Percentiles rank a stretch among this genome's conserved stretches.
Conservation (phyloP, 2,329 filamentous ascomycete genomes). For the Aspergillus neotritici region DNA sequence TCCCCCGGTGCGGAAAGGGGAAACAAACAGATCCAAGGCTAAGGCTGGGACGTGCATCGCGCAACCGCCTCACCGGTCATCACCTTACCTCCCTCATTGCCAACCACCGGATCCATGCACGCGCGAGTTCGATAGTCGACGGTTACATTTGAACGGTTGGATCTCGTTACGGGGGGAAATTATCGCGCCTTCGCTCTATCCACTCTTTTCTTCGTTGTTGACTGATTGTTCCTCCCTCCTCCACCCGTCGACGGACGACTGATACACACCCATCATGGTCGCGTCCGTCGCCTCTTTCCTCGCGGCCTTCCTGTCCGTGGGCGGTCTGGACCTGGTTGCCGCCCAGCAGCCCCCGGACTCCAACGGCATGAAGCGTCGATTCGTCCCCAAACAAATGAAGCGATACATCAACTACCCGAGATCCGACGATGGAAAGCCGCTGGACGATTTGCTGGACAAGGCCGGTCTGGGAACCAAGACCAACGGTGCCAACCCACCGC, state of each 20-base stretch:
- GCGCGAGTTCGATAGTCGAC: conserved; percentile 8
- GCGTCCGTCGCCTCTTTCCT: conserved; percentile 25
- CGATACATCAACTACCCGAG: conserved; percentile 15
- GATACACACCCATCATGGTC: conserved; percentile 24
- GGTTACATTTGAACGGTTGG: conserved; percentile 5
- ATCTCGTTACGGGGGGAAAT: conserved; percentile 1
- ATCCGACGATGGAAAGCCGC: not conserved
- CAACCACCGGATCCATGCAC: conserved; percentile 13
- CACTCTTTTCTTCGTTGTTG: conserved; percentile 15
- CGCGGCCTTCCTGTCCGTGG: conserved; percentile 30
- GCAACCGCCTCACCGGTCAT: conserved; percentile 2
- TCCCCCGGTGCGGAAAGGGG: too few species aligned
- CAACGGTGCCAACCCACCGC: not conserved
- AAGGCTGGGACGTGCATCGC: not conserved
- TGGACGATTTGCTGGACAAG: conserved; percentile 1
- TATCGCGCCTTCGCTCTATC: conserved; percentile 17
- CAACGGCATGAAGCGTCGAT: conserved; percentile 29
- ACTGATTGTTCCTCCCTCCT: conserved; percentile 7
- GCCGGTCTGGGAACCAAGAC: not conserved
- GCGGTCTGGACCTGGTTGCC: conserved; percentile 28
- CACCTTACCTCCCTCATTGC: not conserved
- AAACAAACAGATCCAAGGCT: too few species aligned
- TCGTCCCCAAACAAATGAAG: conserved; percentile 31
- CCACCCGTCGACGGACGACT: conserved; percentile 3
- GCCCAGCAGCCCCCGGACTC: conserved; percentile 23